phyloP scores from a whole-genome alignment of 2,329 filamentous ascomycete genomes.

The Botryotinia calthae region DNA sequence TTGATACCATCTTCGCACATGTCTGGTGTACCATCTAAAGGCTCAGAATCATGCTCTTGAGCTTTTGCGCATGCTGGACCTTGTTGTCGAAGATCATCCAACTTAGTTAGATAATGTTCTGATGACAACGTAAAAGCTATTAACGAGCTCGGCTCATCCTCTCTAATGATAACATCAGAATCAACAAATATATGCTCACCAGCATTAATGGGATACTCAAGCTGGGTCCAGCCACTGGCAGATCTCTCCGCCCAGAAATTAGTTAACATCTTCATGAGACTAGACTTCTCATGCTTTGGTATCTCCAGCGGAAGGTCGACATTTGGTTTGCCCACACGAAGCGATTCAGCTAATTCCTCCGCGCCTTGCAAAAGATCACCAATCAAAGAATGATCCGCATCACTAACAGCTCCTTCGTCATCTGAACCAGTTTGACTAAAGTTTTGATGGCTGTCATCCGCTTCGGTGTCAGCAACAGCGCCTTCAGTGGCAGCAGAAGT shows the following conservation, averaged over 20 bases:
- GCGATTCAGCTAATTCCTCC: conserved; percentile 60
- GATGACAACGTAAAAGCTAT: conserved; percentile 91
- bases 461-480: conserved; percentile 41
- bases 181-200: conserved; percentile 96
- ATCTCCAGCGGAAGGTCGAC: conserved; percentile 68
- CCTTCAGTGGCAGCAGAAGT: conserved; percentile 34
- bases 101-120: conserved; percentile 79
- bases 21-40: conserved; percentile 28
- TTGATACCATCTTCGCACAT: conserved; percentile 42
- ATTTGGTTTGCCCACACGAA: conserved; percentile 52
- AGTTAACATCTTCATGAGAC: conserved; percentile 89
- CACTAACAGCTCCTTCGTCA: conserved; percentile 66
- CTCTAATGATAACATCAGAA: conserved; percentile 93
- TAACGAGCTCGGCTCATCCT: conserved; percentile 94
- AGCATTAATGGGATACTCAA: conserved; percentile 86
- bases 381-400: conserved; percentile 65
- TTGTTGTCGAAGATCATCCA: conserved; percentile 62
- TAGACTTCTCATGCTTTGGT: conserved; percentile 89
- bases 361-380: conserved; percentile 67
- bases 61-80: conserved; percentile 42
- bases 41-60: conserved; percentile 38
- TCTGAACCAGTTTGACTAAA: conserved; percentile 63
- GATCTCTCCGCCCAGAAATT: conserved; percentile 99
- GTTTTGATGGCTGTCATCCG: conserved; percentile 46
- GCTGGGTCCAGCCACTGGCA: conserved; percentile 85